Evolutionary conservation across 768 basidiomycete species (phyloP).

Genomic region (Agaricus sinodeliciosus): DNA sequence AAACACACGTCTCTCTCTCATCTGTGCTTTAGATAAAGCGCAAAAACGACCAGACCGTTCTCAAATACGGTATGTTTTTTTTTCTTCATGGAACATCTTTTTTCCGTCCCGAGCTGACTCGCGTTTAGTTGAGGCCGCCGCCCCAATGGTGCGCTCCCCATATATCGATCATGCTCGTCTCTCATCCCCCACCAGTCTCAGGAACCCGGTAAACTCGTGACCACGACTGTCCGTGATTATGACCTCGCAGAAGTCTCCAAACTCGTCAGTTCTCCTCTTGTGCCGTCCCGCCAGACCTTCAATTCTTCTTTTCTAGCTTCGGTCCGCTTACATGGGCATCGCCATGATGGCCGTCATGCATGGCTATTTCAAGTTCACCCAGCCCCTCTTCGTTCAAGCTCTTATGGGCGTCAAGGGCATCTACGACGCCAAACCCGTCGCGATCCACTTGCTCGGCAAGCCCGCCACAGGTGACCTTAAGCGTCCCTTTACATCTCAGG

Average conservation of each 20-base stretch:
- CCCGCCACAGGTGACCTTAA: slow-evolving; percentile 76
- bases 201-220: slow-evolving; percentile 68
- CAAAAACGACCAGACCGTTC: slow-evolving; percentile 92
- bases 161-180: neutral
- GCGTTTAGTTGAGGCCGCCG: slow-evolving; percentile 63
- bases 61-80: slow-evolving; percentile 78
- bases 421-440: slow-evolving; percentile 80
- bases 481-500: slow-evolving; percentile 9
- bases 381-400: slow-evolving; percentile 91
- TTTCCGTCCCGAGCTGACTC: slow-evolving; percentile 5
- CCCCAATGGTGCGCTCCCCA: slow-evolving; percentile 58
- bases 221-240: slow-evolving; percentile 92
- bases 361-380: slow-evolving; percentile 90
- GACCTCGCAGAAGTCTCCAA: slow-evolving; percentile 87
- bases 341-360: slow-evolving; percentile 93
- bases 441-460: slow-evolving; percentile 77
- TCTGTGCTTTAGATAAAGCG: slow-evolving; percentile 69
- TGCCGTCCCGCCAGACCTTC: neutral
- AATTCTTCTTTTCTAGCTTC: slow-evolving; percentile 35
- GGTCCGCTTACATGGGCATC: slow-evolving; percentile 63
- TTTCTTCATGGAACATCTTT: neutral
- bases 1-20: neutral
- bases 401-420: slow-evolving; percentile 93
- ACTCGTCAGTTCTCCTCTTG: slow-evolving; percentile 34
- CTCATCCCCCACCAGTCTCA: slow-evolving; percentile 34